Conservation (phyloP, 495 filamentous ascomycete genomes). For the Niebla homalea region DNA sequence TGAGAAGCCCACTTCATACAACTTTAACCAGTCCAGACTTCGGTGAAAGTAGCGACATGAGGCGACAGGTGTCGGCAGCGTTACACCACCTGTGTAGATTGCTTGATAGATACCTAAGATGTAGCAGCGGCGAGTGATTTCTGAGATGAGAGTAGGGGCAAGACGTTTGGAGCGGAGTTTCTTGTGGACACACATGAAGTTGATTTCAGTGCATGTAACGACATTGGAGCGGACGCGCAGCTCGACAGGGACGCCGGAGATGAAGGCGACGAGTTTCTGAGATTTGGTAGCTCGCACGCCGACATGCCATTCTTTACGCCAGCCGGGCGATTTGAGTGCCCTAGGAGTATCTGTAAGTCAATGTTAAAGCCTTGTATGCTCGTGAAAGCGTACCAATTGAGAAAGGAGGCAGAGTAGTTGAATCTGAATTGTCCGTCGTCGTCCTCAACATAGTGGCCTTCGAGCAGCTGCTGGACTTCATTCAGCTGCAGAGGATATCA, state of each 20-base stretch:
- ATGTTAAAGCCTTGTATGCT: not conserved
- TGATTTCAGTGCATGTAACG: constrained; percentile 77
- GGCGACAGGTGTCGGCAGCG: constrained; percentile 78
- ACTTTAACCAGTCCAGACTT: constrained; percentile 83
- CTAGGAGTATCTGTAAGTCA: constrained; percentile 32
- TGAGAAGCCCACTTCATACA: constrained; percentile 86
- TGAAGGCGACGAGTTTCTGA: constrained; percentile 80
- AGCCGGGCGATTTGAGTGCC: constrained; percentile 90
- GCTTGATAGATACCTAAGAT: constrained; percentile 75
- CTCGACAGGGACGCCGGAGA: constrained; percentile 75
- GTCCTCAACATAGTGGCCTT: constrained; percentile 92
- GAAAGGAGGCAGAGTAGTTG: constrained; percentile 76
- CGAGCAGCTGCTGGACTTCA: constrained; percentile 79
- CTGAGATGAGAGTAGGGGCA: constrained; percentile 87
- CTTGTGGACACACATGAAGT: constrained; percentile 96
- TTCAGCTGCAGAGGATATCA: constrained; percentile 32
- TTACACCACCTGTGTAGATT: constrained; percentile 83
- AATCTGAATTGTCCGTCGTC: constrained; percentile 94
- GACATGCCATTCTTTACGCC: constrained; percentile 89
- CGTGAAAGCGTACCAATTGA: constrained; percentile 56
- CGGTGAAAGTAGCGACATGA: constrained; percentile 94
- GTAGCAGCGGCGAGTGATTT: constrained; percentile 87
- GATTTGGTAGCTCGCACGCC: constrained; percentile 72
- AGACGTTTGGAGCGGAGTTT: constrained; percentile 88
- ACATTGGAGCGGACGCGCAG: constrained; percentile 65